Percentiles rank a stretch among this genome's conserved stretches.
These are phyloP conservation scores for Lactarius hatsudake DNA, from an alignment of 768 basidiomycete species.

Conservation along the genomic window DNA sequence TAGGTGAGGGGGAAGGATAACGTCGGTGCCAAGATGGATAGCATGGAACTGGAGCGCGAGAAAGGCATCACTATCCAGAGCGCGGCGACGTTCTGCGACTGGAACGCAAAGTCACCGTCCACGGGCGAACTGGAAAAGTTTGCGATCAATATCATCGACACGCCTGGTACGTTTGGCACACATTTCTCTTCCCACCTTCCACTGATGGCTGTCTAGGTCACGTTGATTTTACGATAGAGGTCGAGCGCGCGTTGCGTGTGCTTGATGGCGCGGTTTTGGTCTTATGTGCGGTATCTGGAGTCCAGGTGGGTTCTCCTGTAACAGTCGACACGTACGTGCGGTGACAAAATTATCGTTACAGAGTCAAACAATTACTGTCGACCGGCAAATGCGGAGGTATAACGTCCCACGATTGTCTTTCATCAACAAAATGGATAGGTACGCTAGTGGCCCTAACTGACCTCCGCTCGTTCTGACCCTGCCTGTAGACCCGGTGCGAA, in stretches of 20 bases:
- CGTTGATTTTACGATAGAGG: conserved; percentile 99
- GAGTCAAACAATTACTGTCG: conserved; percentile 98
- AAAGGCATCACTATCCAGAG: conserved; percentile 99
- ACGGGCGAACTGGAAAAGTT: conserved; percentile 74
- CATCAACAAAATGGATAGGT: conserved; percentile 99
- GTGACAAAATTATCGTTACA: conserved; percentile 33
- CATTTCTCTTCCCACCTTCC: neutral
- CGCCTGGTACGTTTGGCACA: conserved; percentile 61
- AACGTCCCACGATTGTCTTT: conserved; percentile 94
- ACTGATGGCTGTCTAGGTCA: conserved; percentile 59
- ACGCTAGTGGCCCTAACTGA: conserved; percentile 9
- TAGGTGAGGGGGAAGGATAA: conserved; percentile 91
- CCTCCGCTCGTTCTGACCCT: neutral
- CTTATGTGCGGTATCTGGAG: conserved; percentile 94
- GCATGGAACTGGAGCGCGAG: conserved; percentile 97
- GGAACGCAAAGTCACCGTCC: conserved; percentile 67
- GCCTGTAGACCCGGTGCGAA: conserved; percentile 83
- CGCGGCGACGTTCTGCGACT: conserved; percentile 97
- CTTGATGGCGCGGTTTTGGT: conserved; percentile 96
- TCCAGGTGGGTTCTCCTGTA: conserved; percentile 57
- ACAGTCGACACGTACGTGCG: neutral
- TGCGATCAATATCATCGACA: conserved; percentile 97
- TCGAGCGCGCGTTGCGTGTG: conserved; percentile 93
- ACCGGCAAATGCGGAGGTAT: conserved; percentile 97
- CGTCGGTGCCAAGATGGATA: conserved; percentile 99